Conservation (phyloP, 495 filamentous ascomycete genomes). For the Clohesyomyces aquaticus region DNA sequence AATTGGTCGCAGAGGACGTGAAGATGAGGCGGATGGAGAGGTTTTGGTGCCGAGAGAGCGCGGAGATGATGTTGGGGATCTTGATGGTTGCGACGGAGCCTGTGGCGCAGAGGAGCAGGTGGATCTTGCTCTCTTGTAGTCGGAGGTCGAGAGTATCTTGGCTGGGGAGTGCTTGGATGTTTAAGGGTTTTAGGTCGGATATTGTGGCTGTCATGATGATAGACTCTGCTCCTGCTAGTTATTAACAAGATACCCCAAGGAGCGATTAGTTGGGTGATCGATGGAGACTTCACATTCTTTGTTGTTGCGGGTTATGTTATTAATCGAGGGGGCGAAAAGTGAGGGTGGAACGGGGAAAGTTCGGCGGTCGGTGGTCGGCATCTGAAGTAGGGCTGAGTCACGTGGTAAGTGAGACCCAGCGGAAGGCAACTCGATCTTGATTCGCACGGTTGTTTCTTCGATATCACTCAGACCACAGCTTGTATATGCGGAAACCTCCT, state of each 20-base stretch:
- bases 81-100: conserved; percentile 91
- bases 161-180: conserved; percentile 10
- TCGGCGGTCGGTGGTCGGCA: too few species aligned
- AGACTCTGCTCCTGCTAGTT: not conserved
- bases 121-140: conserved; percentile 64
- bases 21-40: conserved; percentile 81
- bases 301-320: not conserved
- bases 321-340: not conserved
- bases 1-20: conserved; percentile 69
- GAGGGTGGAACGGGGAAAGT: not conserved
- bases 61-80: conserved; percentile 69
- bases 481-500: too few species aligned
- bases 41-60: conserved; percentile 59
- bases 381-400: too few species aligned
- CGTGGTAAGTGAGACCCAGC: too few species aligned
- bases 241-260: not conserved
- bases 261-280: conserved; percentile 5
- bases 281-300: not conserved
- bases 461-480: too few species aligned
- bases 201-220: not conserved
- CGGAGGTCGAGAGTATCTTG: conserved; percentile 20
- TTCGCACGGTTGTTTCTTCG: too few species aligned
- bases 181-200: conserved; percentile 6
- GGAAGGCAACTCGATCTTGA: too few species aligned
- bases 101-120: conserved; percentile 78